Conservation (phyloP, 192 early-diverging fungal species). For the Anaeromyces robustus region DNA sequence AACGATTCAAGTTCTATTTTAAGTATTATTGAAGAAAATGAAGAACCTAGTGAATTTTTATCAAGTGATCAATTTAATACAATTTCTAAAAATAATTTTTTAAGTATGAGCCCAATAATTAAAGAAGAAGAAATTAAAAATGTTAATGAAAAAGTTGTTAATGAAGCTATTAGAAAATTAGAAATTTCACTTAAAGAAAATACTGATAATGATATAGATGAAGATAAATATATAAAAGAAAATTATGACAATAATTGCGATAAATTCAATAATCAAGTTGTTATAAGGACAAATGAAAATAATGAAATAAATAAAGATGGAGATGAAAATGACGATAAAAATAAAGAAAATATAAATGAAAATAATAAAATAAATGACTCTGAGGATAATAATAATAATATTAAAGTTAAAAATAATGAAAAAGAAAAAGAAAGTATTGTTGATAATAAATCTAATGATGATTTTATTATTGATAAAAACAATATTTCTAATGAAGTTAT, state of each 20-base stretch:
- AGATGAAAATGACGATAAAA: too few relatives aligned
- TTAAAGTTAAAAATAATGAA: too few relatives aligned
- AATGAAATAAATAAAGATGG: too few relatives aligned
- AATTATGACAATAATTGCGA: neutral
- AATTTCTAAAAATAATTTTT: neutral
- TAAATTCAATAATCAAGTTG: neutral
- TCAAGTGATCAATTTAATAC: neutral
- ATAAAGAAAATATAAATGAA: too few relatives aligned
- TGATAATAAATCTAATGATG: neutral
- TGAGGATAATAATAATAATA: too few relatives aligned
- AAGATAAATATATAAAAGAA: neutral
- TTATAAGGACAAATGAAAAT: too few relatives aligned
- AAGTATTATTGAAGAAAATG: neutral
- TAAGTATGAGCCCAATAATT: neutral
- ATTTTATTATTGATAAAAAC: too few relatives aligned
- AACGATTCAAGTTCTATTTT: neutral
- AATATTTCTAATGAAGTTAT: neutral
- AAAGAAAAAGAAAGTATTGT: too few relatives aligned
- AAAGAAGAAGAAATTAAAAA: neutral
- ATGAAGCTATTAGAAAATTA: neutral
- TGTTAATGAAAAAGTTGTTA: neutral
- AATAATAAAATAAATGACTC: too few relatives aligned
- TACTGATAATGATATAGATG: neutral
- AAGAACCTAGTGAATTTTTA: neutral
- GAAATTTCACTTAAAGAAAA: neutral